Conservation (phyloP, 1,139 yeast species). For the Yamadazyma oceani region DNA sequence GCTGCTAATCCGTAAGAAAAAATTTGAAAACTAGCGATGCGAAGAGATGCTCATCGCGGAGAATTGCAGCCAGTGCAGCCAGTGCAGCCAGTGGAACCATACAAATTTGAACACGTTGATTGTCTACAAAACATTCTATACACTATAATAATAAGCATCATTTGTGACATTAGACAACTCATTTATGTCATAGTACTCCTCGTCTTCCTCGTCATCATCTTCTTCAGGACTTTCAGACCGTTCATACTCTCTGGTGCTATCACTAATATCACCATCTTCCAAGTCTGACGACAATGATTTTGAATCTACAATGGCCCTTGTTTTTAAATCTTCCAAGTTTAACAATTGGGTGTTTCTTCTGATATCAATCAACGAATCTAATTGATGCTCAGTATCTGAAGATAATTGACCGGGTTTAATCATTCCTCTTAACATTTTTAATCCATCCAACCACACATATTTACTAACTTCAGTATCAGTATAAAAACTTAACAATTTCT, state of each 20-base stretch:
- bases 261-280: not conserved
- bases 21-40: constrained; percentile 2
- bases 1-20: not conserved
- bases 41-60: constrained; percentile 3
- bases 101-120: not conserved
- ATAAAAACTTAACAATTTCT: constrained; percentile 54
- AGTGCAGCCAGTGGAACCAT: no score
- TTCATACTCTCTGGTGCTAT: constrained; percentile 22
- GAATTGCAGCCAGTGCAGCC: no score
- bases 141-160: constrained; percentile 40
- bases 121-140: constrained; percentile 10
- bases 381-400: constrained; percentile 57
- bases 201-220: constrained; percentile 32
- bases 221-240: constrained; percentile 16
- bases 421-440: constrained; percentile 55
- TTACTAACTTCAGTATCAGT: constrained; percentile 73
- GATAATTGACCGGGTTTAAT: constrained; percentile 45
- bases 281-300: not conserved
- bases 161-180: constrained; percentile 41
- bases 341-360: constrained; percentile 68
- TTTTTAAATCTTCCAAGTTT: constrained; percentile 38
- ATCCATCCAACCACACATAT: constrained; percentile 78
- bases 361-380: constrained; percentile 55
- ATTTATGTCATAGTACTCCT: constrained; percentile 42
- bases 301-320: not conserved